phyloP scores from a whole-genome alignment of 371 early-diverging fungal species.

The Lichtheimia ornata region DNA sequence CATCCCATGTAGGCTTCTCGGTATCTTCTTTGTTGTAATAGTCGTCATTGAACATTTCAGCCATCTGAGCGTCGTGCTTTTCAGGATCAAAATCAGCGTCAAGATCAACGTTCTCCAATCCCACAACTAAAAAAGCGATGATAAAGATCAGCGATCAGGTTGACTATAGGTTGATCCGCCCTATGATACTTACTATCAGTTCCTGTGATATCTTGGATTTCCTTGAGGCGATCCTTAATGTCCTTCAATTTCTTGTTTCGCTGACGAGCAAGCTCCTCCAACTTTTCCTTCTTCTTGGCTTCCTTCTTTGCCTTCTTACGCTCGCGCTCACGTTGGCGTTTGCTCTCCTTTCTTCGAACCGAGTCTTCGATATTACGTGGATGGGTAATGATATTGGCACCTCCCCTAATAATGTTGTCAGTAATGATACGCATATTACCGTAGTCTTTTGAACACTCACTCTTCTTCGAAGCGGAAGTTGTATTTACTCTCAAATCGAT shows the following conservation, averaged over 20 bases:
- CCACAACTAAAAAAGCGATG: slow-evolving; percentile 38
- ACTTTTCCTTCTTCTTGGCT: slow-evolving; percentile 65
- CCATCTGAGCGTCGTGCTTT: slow-evolving; percentile 84
- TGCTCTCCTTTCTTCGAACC: slow-evolving; percentile 72
- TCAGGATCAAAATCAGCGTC: slow-evolving; percentile 91
- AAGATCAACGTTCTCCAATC: slow-evolving; percentile 80
- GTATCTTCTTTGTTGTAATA: slow-evolving; percentile 59
- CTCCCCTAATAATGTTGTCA: slow-evolving; percentile 41
- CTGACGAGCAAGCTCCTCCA: slow-evolving; percentile 84
- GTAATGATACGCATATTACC: neutral
- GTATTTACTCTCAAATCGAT: slow-evolving; percentile 88
- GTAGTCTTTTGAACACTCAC: slow-evolving; percentile 32
- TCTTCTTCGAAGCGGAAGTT: slow-evolving; percentile 94
- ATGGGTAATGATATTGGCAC: slow-evolving; percentile 65
- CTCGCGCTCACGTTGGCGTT: slow-evolving; percentile 72
- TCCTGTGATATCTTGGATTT: slow-evolving; percentile 88
- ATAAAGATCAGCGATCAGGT: neutral
- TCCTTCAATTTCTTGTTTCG: slow-evolving; percentile 89
- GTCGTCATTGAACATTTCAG: slow-evolving; percentile 70
- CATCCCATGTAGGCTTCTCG: slow-evolving; percentile 83
- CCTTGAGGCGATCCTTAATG: slow-evolving; percentile 72
- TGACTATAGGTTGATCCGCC: too few species aligned
- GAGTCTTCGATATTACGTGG: slow-evolving; percentile 79
- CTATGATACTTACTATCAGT: slow-evolving; percentile 41
- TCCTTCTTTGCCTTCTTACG: slow-evolving; percentile 70